Base-by-base conservation (phyloP, 805 yeast genomes). In the Metschnikowia corniflorae region DNA sequence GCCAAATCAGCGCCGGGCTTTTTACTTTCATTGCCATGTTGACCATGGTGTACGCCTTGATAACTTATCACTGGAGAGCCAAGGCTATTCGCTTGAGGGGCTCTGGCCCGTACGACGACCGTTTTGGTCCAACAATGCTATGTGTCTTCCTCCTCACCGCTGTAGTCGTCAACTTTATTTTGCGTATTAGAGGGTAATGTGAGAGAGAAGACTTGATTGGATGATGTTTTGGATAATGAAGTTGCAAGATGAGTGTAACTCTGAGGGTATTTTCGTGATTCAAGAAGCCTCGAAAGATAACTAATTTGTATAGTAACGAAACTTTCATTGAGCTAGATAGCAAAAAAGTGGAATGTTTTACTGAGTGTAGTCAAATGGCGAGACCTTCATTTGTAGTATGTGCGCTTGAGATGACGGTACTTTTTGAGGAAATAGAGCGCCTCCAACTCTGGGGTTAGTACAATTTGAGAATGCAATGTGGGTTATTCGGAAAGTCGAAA, bases 51-150 rank as follows among this genome's bases (percentile, higher is more conserved):
- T 93, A 93, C 55, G 98, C 99, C 2, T 74, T 93, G 44, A 75
- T 87, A 31, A 93, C 97, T 9, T 93, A 93, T 63, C 99, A 93
- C 65, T 94, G 98, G 98, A 86, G 99, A 71, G 98, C 98, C 2
- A 87, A 89, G 58, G 98, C 98, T 42, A 93, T 93, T 51, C 82
- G 99, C 64, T 77, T 91, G 66, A 82, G 97, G 65, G 98, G 98
- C 27, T 80, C 95, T 10, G 98, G 98, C 31, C 98, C 98, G n/a
- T 93, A 93, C 60, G 99, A 93, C 58, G 99, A 93, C 65, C 79
- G 98, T 59, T 82, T 93, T 50, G 99, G 99, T 29, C 98, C 99
- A 31, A 94, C 99, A 12, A 82, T 91, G 85, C 75, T 93, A 53
- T 93, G 98, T 68, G 74, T 91, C 70, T 93, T 93, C 69, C 73